A percentile compares a stretch with the other conserved stretches of the same genome.
Evolutionary conservation across 106 monocot genomes (phyloP).

Genomic region (Amphibolis antarctica): DNA sequence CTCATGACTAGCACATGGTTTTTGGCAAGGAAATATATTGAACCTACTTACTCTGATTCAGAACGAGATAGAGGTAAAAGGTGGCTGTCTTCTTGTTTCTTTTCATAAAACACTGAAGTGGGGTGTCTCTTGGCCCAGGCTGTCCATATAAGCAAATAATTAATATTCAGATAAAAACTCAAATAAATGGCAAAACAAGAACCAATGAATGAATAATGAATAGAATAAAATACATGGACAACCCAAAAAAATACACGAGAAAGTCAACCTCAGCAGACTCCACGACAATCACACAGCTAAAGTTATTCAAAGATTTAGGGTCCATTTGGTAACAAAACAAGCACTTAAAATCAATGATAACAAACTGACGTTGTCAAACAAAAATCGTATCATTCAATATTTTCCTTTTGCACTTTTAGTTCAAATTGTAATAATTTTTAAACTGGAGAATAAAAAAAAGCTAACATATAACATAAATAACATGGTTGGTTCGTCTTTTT

Average conservation of each 20-base stretch:
- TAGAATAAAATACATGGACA: neutral
- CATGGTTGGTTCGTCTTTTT: too few relatives aligned
- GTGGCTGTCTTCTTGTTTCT: conserved; percentile 54
- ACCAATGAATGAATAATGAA: too few relatives aligned
- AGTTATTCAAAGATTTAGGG: neutral
- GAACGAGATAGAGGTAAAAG: conserved; percentile 46
- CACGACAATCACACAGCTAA: neutral
- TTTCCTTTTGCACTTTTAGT: too few relatives aligned
- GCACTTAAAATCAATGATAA: too few relatives aligned
- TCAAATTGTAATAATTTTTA: too few relatives aligned
- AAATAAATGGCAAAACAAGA: neutral
- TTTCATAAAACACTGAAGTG: conserved; percentile 55
- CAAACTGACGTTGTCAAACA: too few relatives aligned
- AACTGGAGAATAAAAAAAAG: too few relatives aligned
- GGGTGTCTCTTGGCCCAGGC: conserved; percentile 49
- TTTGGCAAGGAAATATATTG: neutral
- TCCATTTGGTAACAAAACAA: too few relatives aligned
- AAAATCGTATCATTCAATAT: too few relatives aligned
- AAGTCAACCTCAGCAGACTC: neutral
- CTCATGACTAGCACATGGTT: neutral
- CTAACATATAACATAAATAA: too few relatives aligned
- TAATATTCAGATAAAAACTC: neutral
- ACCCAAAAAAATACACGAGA: neutral
- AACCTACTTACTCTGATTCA: conserved; percentile 40
- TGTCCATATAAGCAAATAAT: conserved; percentile 10